phyloP scores from a whole-genome alignment of 345 rosid genomes.

The Brassica incana region DNA sequence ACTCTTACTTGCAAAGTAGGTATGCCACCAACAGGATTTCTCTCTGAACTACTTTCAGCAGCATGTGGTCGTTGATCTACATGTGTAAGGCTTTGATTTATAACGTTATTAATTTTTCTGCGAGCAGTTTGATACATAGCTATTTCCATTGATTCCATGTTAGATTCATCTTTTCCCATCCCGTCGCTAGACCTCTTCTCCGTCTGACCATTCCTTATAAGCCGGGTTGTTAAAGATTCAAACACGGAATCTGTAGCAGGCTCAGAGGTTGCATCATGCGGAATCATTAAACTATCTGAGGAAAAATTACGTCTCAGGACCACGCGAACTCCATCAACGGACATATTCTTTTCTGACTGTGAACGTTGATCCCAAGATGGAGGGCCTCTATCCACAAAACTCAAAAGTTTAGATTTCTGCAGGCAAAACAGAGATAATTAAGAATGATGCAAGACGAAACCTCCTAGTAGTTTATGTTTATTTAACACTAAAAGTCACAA shows the following conservation, averaged over 20 bases:
- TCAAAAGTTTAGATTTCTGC: conserved; percentile 90
- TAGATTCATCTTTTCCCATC: conserved; percentile 41
- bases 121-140: conserved; percentile 53
- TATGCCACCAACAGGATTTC: conserved; percentile 40
- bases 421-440: conserved; percentile 23
- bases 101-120: conserved; percentile 41
- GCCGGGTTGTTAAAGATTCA: conserved; percentile 53
- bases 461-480: conserved; percentile 7
- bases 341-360: conserved; percentile 42
- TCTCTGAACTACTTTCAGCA: conserved; percentile 39
- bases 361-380: conserved; percentile 67
- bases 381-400: conserved; percentile 69
- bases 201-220: conserved; percentile 50
- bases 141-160: conserved; percentile 60
- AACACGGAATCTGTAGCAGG: conserved; percentile 47
- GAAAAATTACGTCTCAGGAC: neutral
- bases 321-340: conserved; percentile 38
- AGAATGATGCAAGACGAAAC: conserved; percentile 13
- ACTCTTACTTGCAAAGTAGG: conserved; percentile 53
- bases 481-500: conserved; percentile 13
- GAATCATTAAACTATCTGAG: conserved; percentile 36
- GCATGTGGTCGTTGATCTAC: conserved; percentile 35
- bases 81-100: conserved; percentile 26
- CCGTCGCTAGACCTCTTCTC: conserved; percentile 44
- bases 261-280: conserved; percentile 49